A percentile compares a stretch with the other conserved stretches of the same genome.
Evolutionary conservation across 2,329 filamentous ascomycete species (phyloP).

Genomic region (Alternaria triticimaculans): DNA sequence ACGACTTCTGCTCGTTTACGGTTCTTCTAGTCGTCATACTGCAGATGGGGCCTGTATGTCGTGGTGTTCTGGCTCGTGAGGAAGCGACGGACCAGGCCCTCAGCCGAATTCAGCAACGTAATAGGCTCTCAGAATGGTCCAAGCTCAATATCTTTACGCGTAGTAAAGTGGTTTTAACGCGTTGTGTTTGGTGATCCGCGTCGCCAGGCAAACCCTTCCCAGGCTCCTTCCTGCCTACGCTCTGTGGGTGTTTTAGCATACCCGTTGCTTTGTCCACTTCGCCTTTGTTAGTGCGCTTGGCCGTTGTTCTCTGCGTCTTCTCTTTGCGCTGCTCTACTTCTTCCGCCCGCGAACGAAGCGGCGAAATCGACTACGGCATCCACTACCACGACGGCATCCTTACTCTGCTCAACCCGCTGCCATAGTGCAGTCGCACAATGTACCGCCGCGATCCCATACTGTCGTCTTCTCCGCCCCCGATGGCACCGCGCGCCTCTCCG

Average conservation of each 20-base stretch:
- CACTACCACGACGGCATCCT: neutral
- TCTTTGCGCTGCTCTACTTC: constrained; percentile 2
- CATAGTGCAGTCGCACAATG: constrained; percentile 29
- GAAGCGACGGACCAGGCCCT: neutral
- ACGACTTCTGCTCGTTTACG: constrained; percentile 69
- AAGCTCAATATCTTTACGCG: constrained; percentile 18
- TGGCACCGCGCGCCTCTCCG: constrained; percentile 15
- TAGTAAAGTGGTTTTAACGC: constrained; percentile 12
- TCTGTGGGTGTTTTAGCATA: constrained; percentile 7
- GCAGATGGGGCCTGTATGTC: constrained; percentile 1
- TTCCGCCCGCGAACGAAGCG: neutral
- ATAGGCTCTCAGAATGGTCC: constrained; percentile 17
- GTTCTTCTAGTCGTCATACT: constrained; percentile 74
- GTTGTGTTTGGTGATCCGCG: constrained; percentile 23
- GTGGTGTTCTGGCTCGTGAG: constrained; percentile 4
- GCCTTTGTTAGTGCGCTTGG: constrained; percentile 20
- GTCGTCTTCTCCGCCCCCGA: constrained; percentile 39
- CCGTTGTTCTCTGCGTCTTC: constrained; percentile 6
- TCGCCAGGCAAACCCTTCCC: constrained; percentile 8
- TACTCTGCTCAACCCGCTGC: neutral
- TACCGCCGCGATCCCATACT: constrained; percentile 43
- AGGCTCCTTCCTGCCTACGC: constrained; percentile 1
- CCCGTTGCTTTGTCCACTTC: constrained; percentile 18
- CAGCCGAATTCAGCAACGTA: constrained; percentile 22
- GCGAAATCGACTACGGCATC: constrained; percentile 1